Conservation (phyloP, 495 filamentous ascomycete genomes). For the Aspergillus olivimuriae region DNA sequence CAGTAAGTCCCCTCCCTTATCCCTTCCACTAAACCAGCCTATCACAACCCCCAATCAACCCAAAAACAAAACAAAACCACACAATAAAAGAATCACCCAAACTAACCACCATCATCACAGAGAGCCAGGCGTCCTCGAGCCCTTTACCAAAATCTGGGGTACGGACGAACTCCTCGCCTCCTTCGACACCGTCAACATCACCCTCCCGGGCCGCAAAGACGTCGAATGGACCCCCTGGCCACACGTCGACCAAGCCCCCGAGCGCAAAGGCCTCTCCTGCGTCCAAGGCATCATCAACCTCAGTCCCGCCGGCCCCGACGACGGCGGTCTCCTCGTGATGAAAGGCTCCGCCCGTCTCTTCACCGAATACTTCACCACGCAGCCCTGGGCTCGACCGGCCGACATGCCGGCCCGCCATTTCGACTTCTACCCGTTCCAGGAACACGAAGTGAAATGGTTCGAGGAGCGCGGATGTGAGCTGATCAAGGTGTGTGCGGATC, state of each 20-base stretch:
- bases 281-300: slow-evolving; percentile 41
- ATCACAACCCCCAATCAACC: too few species aligned
- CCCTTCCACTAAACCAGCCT: too few species aligned
- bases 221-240: slow-evolving; percentile 15
- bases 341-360: slow-evolving; percentile 23
- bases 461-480: slow-evolving; percentile 20
- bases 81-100: not conserved
- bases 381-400: slow-evolving; percentile 19
- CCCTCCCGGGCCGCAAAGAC: slow-evolving; percentile 11
- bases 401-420: slow-evolving; percentile 9
- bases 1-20: not conserved
- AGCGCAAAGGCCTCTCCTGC: slow-evolving; percentile 26
- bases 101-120: not conserved
- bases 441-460: slow-evolving; percentile 31
- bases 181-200: slow-evolving; percentile 22
- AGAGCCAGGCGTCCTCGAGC: slow-evolving; percentile 20
- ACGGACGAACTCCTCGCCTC: slow-evolving; percentile 27
- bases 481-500: slow-evolving; percentile 31
- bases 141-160: slow-evolving; percentile 26
- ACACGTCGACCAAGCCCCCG: slow-evolving; percentile 24
- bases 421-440: slow-evolving; percentile 25
- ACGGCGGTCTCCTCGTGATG: slow-evolving; percentile 29
- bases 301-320: slow-evolving; percentile 23
- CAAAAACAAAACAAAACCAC: too few species aligned
- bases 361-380: slow-evolving; percentile 26